phyloP scores from a whole-genome alignment of 306 rosid genomes.

The Cercis canadensis region DNA sequence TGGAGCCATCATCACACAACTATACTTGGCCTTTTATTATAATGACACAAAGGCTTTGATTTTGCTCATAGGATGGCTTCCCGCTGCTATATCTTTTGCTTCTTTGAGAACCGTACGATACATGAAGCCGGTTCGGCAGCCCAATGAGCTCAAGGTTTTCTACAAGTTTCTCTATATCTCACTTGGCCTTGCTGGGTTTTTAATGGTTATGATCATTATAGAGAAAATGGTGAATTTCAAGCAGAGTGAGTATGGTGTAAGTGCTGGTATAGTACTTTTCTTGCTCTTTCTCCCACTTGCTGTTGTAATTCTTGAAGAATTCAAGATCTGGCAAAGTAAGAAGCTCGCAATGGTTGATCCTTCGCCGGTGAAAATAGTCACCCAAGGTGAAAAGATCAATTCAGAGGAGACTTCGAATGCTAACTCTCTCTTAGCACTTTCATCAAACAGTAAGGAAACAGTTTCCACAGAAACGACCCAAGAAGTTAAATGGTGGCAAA shows the following conservation, averaged over 20 bases:
- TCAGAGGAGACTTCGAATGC: neutral
- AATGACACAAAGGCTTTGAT: conserved; percentile 48
- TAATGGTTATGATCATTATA: conserved; percentile 61
- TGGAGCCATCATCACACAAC: conserved; percentile 63
- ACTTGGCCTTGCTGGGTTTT: conserved; percentile 67
- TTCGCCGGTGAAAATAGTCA: conserved; percentile 29
- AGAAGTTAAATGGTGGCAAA: conserved; percentile 51
- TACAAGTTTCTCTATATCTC: conserved; percentile 60
- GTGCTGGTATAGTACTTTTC: conserved; percentile 49
- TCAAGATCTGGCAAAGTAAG: conserved; percentile 37
- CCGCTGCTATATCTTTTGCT: conserved; percentile 52
- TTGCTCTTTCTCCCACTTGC: conserved; percentile 51
- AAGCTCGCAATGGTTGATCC: neutral
- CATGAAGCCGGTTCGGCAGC: conserved; percentile 43
- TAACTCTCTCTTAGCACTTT: neutral
- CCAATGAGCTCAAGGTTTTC: conserved; percentile 55
- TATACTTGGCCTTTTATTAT: conserved; percentile 52
- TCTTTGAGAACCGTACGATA: conserved; percentile 55
- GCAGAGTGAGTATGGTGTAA: conserved; percentile 42
- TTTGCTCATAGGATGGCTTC: conserved; percentile 64
- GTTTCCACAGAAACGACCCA: neutral
- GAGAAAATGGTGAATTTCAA: conserved; percentile 40
- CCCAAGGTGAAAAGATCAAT: conserved; percentile 26
- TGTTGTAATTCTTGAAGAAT: conserved; percentile 53
- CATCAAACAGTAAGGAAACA: neutral